A percentile compares a stretch with the other conserved stretches of the same genome.
phyloP scores from a whole-genome alignment of 768 basidiomycete genomes.

The Mycena crocata region DNA sequence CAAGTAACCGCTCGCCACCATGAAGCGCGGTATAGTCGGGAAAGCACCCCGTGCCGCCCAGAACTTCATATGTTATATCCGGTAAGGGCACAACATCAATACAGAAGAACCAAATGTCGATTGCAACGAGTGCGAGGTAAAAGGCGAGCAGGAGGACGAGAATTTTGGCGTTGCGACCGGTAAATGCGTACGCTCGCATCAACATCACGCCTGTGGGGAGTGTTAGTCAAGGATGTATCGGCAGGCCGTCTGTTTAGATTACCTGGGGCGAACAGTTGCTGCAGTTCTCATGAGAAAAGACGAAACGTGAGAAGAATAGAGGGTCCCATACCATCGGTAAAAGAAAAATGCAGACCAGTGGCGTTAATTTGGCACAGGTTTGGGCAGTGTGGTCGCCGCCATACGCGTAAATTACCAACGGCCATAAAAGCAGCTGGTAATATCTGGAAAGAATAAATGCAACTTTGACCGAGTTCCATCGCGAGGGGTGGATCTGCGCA shows the following conservation, averaged over 20 bases:
- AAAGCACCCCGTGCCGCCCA: slow-evolving; percentile 51
- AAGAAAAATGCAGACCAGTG: slow-evolving; percentile 46
- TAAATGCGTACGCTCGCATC: slow-evolving; percentile 58
- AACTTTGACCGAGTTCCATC: slow-evolving; percentile 53
- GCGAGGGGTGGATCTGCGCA: slow-evolving; percentile 47
- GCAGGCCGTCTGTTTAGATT: not conserved
- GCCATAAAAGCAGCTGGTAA: slow-evolving; percentile 52
- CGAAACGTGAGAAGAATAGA: not conserved
- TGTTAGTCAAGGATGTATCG: not conserved
- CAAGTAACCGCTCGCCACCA: slow-evolving; percentile 43
- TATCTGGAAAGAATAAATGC: slow-evolving; percentile 57
- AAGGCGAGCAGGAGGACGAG: slow-evolving; percentile 44
- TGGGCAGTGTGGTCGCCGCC: slow-evolving; percentile 47
- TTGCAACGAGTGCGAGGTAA: slow-evolving; percentile 46
- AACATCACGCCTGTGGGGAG: slow-evolving; percentile 55
- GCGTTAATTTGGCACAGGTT: slow-evolving; percentile 44
- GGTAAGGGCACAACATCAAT: slow-evolving; percentile 38
- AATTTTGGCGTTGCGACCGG: slow-evolving; percentile 47
- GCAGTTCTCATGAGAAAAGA: not conserved
- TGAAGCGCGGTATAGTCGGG: slow-evolving; percentile 45
- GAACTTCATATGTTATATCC: slow-evolving; percentile 34
- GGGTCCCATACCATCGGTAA: slow-evolving; percentile 46
- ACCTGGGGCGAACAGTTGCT: slow-evolving; percentile 59
- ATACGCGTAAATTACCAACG: slow-evolving; percentile 51
- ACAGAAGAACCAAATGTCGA: slow-evolving; percentile 53